Conservation (phyloP, 768 basidiomycete species). For the Hortiboletus campestris region DNA sequence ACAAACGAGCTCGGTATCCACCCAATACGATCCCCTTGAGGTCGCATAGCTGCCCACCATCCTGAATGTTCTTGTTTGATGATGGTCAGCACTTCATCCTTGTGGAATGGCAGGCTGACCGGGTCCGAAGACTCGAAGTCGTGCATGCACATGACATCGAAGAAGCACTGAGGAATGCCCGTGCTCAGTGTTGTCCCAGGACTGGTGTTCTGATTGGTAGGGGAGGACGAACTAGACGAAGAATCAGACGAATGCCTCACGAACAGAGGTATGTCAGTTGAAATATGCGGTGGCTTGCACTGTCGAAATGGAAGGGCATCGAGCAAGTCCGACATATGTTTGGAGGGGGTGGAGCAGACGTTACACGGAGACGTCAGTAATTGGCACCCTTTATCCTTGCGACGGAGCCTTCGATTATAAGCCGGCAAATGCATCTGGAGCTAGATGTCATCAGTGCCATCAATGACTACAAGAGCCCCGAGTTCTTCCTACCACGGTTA, state of each 20-base stretch:
- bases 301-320: not conserved
- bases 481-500: too few relatives aligned
- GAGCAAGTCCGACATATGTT: constrained; percentile 11
- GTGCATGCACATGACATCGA: constrained; percentile 56
- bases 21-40: constrained; percentile 51
- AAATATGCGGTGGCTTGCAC: too few relatives aligned
- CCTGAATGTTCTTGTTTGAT: constrained; percentile 52
- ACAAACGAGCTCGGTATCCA: constrained; percentile 81
- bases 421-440: too few relatives aligned
- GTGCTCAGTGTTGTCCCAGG: constrained; percentile 32
- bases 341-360: not conserved
- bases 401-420: too few relatives aligned
- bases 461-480: not conserved
- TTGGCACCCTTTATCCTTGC: not conserved
- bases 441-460: too few relatives aligned
- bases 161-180: constrained; percentile 34
- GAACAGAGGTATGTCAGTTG: too few relatives aligned
- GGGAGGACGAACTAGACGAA: constrained; percentile 21
- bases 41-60: constrained; percentile 79
- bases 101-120: too few relatives aligned
- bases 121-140: constrained; percentile 45
- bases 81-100: too few relatives aligned
- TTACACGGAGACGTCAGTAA: not conserved
- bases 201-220: constrained; percentile 1
- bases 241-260: constrained; percentile 26